Evolutionary conservation across 2,329 filamentous ascomycete genomes (phyloP), one percentile per base, ranked within the genome.

Genomic region (Alternaria sp.): DNA sequence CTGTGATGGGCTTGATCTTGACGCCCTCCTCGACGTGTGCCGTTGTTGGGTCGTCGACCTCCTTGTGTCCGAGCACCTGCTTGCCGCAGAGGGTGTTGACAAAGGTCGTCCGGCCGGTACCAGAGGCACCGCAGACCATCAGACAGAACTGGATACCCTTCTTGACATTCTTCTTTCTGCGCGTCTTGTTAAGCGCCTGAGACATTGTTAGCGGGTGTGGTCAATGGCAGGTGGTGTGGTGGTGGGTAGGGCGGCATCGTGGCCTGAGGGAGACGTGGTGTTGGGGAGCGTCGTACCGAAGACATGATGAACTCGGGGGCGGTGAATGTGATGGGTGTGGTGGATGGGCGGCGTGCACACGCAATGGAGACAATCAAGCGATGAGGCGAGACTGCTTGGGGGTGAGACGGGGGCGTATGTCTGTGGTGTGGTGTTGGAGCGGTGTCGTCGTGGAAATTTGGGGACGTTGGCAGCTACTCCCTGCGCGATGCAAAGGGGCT

Each of bases 91-190:
- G 93, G 56, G 96, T 99, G 87, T 99, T 99, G 83, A 99, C 96
- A 79, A 99, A 99, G 77, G 96, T 99, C 70, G 96, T 99, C 81
- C 96, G 92, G 79, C 96, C 96, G 84, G 96, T 98, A 83, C 96
- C 96, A 76, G 95, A 98, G 81, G 96, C 96, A 86, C 96, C 96
- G 82, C 96, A 98, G 79, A 99, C 96, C 96, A 99, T 99, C 89
- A 99, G 85, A 84, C 94, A 98, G 87, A 99, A 99, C 88, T 99
- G 96, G 81, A 99, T 98, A 81, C 96, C 96, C 89, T 97, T 97
- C 92, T 97, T 97, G 86, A 99, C 95, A 89, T 99, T 98, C 92
- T 99, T 99, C 95, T 99, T 99, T 85, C 93, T 91, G 85, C 96
- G 94, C 82, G 97, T 94, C 92, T 97, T 74, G 84, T 97, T 74